Conservation (phyloP, 2,329 filamentous ascomycete species). For the Cordyceps sp. region DNA sequence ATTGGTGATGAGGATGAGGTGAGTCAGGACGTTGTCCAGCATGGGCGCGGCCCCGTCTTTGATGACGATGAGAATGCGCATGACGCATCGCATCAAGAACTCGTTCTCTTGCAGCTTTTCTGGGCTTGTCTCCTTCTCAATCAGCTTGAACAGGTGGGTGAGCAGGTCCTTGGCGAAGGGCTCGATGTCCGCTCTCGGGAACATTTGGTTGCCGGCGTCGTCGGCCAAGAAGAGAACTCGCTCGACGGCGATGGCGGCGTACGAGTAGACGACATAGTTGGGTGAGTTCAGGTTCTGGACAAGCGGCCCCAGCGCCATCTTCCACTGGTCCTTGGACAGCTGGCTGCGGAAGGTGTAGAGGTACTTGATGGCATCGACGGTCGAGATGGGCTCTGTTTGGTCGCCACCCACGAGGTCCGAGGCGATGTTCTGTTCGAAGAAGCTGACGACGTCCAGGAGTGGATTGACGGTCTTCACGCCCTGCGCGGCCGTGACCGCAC, state of each 20-base stretch:
- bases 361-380: conserved; percentile 97
- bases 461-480: conserved; percentile 83
- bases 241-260: conserved; percentile 93
- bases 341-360: conserved; percentile 94
- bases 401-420: conserved; percentile 63
- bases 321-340: conserved; percentile 83
- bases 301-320: conserved; percentile 71
- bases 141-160: conserved; percentile 77
- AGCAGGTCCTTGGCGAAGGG: conserved; percentile 74
- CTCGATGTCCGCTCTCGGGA: conserved; percentile 62
- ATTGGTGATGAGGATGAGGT: conserved; percentile 77
- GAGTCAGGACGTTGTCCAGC: conserved; percentile 61
- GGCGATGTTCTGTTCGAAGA: conserved; percentile 86
- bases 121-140: conserved; percentile 69
- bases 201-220: conserved; percentile 58
- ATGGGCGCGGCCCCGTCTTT: conserved; percentile 63
- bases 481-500: conserved; percentile 68
- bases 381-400: conserved; percentile 65
- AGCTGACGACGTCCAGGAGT: conserved; percentile 79
- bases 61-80: conserved; percentile 91
- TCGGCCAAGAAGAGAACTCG: conserved; percentile 73
- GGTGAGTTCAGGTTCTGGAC: conserved; percentile 79
- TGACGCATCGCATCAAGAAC: conserved; percentile 95
- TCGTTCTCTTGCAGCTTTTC: conserved; percentile 98
- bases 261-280: conserved; percentile 96